A percentile compares a stretch with the other conserved stretches of the same genome.
phyloP scores from a whole-genome alignment of 2,329 filamentous ascomycete genomes.

The Truncatella angustata region DNA sequence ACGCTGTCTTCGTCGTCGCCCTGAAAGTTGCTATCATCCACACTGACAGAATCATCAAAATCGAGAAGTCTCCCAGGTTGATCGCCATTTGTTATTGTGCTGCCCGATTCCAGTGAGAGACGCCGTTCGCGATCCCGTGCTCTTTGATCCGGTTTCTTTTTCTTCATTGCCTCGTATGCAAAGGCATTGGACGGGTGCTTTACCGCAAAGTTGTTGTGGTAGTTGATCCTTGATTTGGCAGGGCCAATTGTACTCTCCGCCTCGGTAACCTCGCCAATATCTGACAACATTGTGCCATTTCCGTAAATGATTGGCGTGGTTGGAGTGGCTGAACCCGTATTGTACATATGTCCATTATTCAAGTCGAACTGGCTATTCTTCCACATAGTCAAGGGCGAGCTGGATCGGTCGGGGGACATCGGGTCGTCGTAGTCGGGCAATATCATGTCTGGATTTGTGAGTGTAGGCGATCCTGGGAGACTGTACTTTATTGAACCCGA shows the following conservation, averaged over 20 bases:
- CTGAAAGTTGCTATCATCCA: conserved; percentile 64
- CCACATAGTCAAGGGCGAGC: conserved; percentile 53
- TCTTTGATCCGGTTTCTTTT: conserved; percentile 39
- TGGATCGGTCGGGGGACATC: conserved; percentile 51
- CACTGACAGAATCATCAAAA: conserved; percentile 60
- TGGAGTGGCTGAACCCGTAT: conserved; percentile 43
- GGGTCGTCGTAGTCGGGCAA: conserved; percentile 69
- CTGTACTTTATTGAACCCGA: conserved; percentile 35
- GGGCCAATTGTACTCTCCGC: conserved; percentile 48
- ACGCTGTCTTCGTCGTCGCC: conserved; percentile 68
- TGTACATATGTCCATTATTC: conserved; percentile 34
- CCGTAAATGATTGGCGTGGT: conserved; percentile 67
- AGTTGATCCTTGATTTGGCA: conserved; percentile 34
- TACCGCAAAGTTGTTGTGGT: conserved; percentile 32
- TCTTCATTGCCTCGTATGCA: conserved; percentile 43
- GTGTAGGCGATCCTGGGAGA: conserved; percentile 72
- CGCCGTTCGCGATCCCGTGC: conserved; percentile 43
- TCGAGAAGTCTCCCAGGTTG: conserved; percentile 52
- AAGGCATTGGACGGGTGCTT: conserved; percentile 44
- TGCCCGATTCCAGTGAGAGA: conserved; percentile 58
- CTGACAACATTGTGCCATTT: conserved; percentile 67
- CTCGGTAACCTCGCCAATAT: conserved; percentile 59
- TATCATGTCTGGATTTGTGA: conserved; percentile 95
- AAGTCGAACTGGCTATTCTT: conserved; percentile 46
- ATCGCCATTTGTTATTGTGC: conserved; percentile 56